Evolutionary conservation across 768 basidiomycete genomes (phyloP).

Genomic region (Porphyrellus cyaneotinctus): DNA sequence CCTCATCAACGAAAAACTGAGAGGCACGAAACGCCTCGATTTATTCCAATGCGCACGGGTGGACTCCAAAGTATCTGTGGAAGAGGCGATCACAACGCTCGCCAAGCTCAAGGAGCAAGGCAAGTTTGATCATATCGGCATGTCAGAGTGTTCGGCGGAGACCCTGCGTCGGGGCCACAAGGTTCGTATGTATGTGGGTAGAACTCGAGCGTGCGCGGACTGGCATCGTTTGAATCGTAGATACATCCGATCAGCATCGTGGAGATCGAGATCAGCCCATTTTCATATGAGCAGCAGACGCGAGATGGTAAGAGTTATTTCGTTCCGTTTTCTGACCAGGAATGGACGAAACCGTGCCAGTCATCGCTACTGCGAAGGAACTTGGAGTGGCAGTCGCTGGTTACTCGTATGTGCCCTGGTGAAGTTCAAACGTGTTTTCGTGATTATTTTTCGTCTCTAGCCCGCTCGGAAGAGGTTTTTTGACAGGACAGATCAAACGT

Average conservation of each 20-base stretch:
- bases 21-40: conserved; percentile 54
- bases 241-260: conserved; percentile 54
- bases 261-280: conserved; percentile 66
- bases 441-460: conserved; percentile 22
- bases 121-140: conserved; percentile 49
- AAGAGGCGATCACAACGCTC: conserved; percentile 43
- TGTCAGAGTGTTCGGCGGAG: conserved; percentile 50
- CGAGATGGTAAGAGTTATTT: conserved; percentile 33
- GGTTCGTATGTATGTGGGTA: not conserved
- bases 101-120: conserved; percentile 32
- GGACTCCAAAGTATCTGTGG: conserved; percentile 42
- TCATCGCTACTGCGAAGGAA: conserved; percentile 50
- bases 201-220: too few relatives aligned
- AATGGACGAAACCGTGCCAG: conserved; percentile 12
- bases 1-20: conserved; percentile 41
- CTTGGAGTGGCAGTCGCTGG: conserved; percentile 57
- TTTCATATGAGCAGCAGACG: conserved; percentile 52
- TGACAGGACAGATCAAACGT: conserved; percentile 47
- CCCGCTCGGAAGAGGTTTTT: conserved; percentile 51
- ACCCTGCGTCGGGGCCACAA: conserved; percentile 41
- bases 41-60: conserved; percentile 54
- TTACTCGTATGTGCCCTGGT: conserved; percentile 45
- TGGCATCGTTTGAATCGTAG: conserved; percentile 23
- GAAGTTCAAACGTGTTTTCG: too few relatives aligned
- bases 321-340: not conserved